Base-by-base conservation (phyloP, 2,329 filamentous ascomycete genomes). In the Pseudonectria foliicola region DNA sequence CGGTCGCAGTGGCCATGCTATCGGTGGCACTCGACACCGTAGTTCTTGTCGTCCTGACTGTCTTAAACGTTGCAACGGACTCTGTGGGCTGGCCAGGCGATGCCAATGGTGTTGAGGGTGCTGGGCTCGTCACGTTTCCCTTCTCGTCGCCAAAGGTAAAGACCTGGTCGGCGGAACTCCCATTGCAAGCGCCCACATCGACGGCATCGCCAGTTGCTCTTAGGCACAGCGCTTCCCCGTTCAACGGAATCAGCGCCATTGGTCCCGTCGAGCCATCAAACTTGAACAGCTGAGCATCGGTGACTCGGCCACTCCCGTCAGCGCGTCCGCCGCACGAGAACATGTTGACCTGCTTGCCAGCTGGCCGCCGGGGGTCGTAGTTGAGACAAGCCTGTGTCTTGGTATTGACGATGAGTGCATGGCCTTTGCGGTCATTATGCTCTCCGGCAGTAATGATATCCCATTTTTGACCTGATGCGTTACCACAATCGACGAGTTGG, bases 311-410 rank as follows among this genome's bases (percentile, higher is more conserved):
- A 13, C 64, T 56, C 29, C 73, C 73, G 39, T 72, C 74, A 13
- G 73, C 73, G 26, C 73, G 62, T 12, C 73, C 73, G 33, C 73
- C 74, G 41, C 74, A 79, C 10, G 73, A 74, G 46, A 77, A 78
- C 15, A 78, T 60, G 24, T 70, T 46, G 11, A 75, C 70, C 44
- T 74, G 71, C 46, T 70, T 68, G 10, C 70, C 71, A 3, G 62
- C 59, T 1, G 61, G 54, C 18, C 71, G 63, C 30, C 73, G 63
- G 5, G 66, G 63, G 44, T 79, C 73, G 40, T 75, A 74, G 58
- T 75, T 77, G 46, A 75, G 58, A 48, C 74, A 78, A 28, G 73
- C 73, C 50, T 75, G 66, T 2, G 73, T 77, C 45, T 73, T 53
- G 4, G 70, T 71, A 60, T 66, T 77, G 28, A 77, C 73, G 25